Evolutionary conservation across 805 yeast genomes (phyloP), one percentile per base, ranked within the genome.

Genomic region (Ogataea siamensis): DNA sequence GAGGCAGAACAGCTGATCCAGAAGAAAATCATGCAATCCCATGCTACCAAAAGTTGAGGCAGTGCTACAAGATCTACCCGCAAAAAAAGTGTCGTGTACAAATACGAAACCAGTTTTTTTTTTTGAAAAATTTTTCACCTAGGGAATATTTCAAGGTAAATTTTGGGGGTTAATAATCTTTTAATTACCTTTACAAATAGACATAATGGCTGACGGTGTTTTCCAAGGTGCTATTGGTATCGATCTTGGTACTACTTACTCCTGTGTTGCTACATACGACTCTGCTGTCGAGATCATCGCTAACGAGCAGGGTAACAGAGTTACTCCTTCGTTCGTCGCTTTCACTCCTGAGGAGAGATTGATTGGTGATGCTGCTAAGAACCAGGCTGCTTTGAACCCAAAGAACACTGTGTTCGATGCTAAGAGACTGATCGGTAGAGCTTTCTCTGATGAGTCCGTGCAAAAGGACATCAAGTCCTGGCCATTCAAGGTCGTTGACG

Each of bases 161-260:
- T 11, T 38, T 38, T 38, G 20, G 28, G 41, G 37, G 28, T 18
- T 20, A 16, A 24, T 29, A 34, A 26, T 31, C 34, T 15, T 33
- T 37, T 19, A 34, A 38, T 39, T 38, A 34, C 33, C 39, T 36
- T 16, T 35, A 39, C 42, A 38, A 34, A 30, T 38, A 42, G 39
- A 41, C 54, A 73, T 71, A 71, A 83, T 83, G 89, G 86, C 89
- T 83, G 96, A 88, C 80, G 96, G 96, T 83, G 93, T 88, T 76
- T 88, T 85, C 83, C 93, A 89, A 81, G 97, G 97, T 84, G 93
- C 93, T 73, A 85, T 87, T 68, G 99, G 99, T 83, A 91, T 91
- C 82, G 98, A 89, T 78, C 77, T 86, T 72, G 95, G 95, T 80
- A 86, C 95, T 60, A 81, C 87, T 55, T 64, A 64, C 62, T 80